phyloP scores from a whole-genome alignment of 2,329 filamentous ascomycete genomes.

The Aspergillus ochraceoroseus region DNA sequence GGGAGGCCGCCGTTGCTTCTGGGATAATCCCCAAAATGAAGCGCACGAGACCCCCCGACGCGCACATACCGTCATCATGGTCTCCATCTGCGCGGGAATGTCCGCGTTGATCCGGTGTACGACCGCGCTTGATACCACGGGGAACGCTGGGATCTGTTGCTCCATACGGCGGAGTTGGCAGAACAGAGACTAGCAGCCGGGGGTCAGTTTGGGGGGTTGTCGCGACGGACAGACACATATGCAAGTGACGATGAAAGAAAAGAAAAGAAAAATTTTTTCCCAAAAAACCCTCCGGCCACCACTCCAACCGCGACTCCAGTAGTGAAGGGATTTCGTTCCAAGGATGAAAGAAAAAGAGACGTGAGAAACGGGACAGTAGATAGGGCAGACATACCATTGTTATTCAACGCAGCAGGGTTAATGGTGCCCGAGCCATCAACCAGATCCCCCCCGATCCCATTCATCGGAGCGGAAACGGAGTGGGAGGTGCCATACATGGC shows the following conservation, averaged over 20 bases:
- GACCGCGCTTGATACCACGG: slow-evolving; percentile 73
- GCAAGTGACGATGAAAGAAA: slow-evolving; percentile 9
- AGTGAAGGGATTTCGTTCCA: too few relatives aligned
- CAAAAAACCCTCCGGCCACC: too few relatives aligned
- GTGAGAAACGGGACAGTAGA: too few relatives aligned
- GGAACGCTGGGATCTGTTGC: slow-evolving; percentile 47
- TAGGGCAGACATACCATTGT: slow-evolving; percentile 64
- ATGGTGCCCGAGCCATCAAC: slow-evolving; percentile 80
- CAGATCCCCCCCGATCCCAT: slow-evolving; percentile 52
- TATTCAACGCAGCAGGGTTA: slow-evolving; percentile 81
- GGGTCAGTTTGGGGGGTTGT: slow-evolving; percentile 33
- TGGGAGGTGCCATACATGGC: slow-evolving; percentile 48
- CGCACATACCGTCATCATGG: slow-evolving; percentile 69
- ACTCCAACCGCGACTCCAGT: too few relatives aligned
- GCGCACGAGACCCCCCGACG: slow-evolving; percentile 28
- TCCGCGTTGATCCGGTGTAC: slow-evolving; percentile 65
- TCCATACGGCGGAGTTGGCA: slow-evolving; percentile 37
- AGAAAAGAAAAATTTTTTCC: too few relatives aligned
- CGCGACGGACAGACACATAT: slow-evolving; percentile 22
- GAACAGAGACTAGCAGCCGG: slow-evolving; percentile 34
- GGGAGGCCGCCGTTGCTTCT: slow-evolving; percentile 8
- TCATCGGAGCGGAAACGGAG: slow-evolving; percentile 61
- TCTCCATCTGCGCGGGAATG: slow-evolving; percentile 54
- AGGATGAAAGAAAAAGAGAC: slow-evolving; percentile 14
- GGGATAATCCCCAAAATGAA: slow-evolving; percentile 9